Conservation (phyloP, 371 early-diverging fungal species). For the Basidiobolus meristosporus region DNA sequence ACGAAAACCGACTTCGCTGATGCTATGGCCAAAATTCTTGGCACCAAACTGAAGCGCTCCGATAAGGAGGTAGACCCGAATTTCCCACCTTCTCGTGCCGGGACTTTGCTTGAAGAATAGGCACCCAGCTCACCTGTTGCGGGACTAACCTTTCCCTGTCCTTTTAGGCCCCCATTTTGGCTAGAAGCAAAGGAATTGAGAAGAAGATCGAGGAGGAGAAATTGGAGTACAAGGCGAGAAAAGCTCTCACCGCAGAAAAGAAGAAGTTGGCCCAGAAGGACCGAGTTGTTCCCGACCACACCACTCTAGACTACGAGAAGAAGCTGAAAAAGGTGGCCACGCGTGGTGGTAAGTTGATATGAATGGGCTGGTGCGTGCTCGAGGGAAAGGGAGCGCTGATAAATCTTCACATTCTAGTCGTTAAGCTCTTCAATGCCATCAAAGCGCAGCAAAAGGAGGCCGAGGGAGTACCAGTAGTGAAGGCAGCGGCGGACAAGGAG, state of each 20-base stretch:
- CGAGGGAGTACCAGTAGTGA: constrained; percentile 25
- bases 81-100: too few relatives aligned
- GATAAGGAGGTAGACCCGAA: too few relatives aligned
- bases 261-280: constrained; percentile 34
- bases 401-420: constrained; percentile 21
- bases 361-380: not conserved
- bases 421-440: constrained; percentile 69
- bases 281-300: constrained; percentile 39
- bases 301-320: constrained; percentile 57
- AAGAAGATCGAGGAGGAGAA: constrained; percentile 54
- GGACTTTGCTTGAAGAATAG: too few relatives aligned
- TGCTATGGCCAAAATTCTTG: too few relatives aligned
- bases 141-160: too few relatives aligned
- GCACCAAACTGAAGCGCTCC: too few relatives aligned
- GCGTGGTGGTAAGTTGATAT: constrained; percentile 52
- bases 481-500: constrained; percentile 27
- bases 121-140: too few relatives aligned
- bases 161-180: constrained; percentile 34
- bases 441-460: constrained; percentile 51
- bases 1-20: too few relatives aligned
- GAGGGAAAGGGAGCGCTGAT: not conserved
- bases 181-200: constrained; percentile 47
- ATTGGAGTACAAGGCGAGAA: constrained; percentile 54
- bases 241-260: constrained; percentile 37
- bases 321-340: constrained; percentile 64